Conservation (phyloP, 2,329 filamentous ascomycete species). For the Dactylellina cionopaga region DNA sequence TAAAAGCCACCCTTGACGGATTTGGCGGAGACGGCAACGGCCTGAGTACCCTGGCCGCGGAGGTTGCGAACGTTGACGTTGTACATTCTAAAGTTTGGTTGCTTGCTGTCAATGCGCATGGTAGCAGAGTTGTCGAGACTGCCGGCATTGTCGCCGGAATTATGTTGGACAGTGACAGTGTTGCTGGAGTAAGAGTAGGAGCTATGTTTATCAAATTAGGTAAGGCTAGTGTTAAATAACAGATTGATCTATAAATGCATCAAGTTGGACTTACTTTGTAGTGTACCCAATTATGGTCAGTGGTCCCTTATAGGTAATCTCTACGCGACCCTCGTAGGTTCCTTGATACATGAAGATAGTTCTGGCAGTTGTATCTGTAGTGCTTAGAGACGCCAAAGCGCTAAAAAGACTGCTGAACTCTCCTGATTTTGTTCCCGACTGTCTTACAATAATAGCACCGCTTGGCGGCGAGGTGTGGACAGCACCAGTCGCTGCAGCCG, state of each 20-base stretch:
- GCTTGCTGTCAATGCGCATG: constrained; percentile 56
- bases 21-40: constrained; percentile 64
- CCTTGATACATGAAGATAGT: constrained; percentile 59
- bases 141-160: constrained; percentile 58
- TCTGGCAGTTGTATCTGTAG: neutral
- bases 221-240: no score
- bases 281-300: constrained; percentile 59
- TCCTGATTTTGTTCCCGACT: constrained; percentile 12
- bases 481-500: neutral
- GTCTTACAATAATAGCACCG: constrained; percentile 11
- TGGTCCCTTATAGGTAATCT: constrained; percentile 57
- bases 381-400: constrained; percentile 14
- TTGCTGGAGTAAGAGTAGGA: constrained; percentile 57
- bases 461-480: constrained; percentile 18
- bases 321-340: constrained; percentile 59
- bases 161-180: constrained; percentile 59
- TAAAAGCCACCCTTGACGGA: constrained; percentile 63
- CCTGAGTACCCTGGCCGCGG: constrained; percentile 64
- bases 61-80: constrained; percentile 63
- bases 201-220: neutral
- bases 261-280: constrained; percentile 52
- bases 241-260: no score
- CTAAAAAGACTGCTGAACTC: constrained; percentile 3
- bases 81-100: constrained; percentile 58
- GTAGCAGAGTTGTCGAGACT: constrained; percentile 59